phyloP scores from a whole-genome alignment of 1,284 basidiomycete species.

The Rhodotorula mucilaginosa region DNA sequence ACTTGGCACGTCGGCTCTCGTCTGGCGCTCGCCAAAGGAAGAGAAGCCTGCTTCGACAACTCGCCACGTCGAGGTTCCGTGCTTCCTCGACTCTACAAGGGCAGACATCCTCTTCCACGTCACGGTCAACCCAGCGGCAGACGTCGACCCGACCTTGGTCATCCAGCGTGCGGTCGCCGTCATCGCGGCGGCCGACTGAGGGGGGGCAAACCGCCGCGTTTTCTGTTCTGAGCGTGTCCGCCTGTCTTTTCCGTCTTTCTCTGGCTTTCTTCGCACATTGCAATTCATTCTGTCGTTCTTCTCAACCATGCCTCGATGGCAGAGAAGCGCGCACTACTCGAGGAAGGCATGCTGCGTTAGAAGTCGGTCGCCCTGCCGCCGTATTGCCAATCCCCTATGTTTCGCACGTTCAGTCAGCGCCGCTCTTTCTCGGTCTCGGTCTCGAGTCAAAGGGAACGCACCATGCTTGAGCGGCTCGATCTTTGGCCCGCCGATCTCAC shows the following conservation, averaged over 20 bases:
- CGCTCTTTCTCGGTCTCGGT: too few species aligned
- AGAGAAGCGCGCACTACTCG: too few species aligned
- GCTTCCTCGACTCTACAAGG: slow-evolving; percentile 41
- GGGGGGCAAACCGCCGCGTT: too few species aligned
- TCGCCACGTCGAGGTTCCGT: slow-evolving; percentile 18
- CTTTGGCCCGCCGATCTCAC: slow-evolving; percentile 59
- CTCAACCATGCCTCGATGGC: not conserved
- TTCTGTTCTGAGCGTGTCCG: not conserved
- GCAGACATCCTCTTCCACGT: slow-evolving; percentile 58
- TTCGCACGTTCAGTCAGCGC: too few species aligned
- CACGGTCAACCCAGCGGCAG: slow-evolving; percentile 83
- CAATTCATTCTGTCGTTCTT: not conserved
- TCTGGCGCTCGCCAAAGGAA: slow-evolving; percentile 56
- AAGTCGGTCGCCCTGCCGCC: slow-evolving; percentile 40
- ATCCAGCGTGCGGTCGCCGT: slow-evolving; percentile 37
- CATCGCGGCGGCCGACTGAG: slow-evolving; percentile 29
- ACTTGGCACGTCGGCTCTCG: slow-evolving; percentile 72
- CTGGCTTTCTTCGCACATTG: not conserved
- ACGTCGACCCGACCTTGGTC: slow-evolving; percentile 35
- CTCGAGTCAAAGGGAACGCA: not conserved
- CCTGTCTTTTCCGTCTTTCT: not conserved
- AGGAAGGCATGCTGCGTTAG: not conserved
- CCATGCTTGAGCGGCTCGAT: slow-evolving; percentile 54
- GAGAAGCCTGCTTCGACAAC: not conserved
- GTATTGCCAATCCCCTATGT: slow-evolving; percentile 39